Conservation (phyloP, 345 rosid species). For the Linum trigynum region DNA sequence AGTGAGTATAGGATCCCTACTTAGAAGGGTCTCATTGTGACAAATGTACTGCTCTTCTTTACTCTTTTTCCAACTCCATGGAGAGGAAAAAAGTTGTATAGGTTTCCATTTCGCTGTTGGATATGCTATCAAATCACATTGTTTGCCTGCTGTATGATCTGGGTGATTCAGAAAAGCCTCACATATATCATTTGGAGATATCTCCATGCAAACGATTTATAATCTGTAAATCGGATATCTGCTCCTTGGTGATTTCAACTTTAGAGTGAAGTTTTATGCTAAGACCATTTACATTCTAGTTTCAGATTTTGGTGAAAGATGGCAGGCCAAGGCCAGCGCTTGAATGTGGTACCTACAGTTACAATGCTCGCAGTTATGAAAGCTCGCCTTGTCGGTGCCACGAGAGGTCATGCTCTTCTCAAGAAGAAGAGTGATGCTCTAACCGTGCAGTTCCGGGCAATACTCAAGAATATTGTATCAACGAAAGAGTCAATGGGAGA, state of each 20-base stretch:
- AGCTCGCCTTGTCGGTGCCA: constrained; percentile 81
- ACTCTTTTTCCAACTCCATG: no score
- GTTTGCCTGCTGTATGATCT: no score
- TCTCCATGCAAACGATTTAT: no score
- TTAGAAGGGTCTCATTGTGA: no score
- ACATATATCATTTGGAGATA: no score
- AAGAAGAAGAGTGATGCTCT: constrained; percentile 97
- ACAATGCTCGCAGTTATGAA: constrained; percentile 71
- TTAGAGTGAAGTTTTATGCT: background rate
- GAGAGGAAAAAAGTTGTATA: no score
- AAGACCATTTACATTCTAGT: background rate
- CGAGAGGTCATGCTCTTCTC: constrained; percentile 90
- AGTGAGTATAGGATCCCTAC: no score
- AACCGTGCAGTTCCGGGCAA: constrained; percentile 78
- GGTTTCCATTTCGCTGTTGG: no score
- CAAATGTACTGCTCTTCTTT: no score
- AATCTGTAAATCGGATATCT: no score
- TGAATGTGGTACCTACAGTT: constrained; percentile 87
- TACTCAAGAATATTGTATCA: constrained; percentile 69
- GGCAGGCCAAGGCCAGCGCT: constrained; percentile 71
- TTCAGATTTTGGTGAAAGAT: constrained; percentile 31
- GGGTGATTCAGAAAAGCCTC: no score
- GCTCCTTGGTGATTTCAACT: background rate
- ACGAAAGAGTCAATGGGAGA: constrained; percentile 89
- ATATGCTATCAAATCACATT: no score